phyloP scores from a whole-genome alignment of 1,139 yeast species.

The Protomyces arabidopsidicola region DNA sequence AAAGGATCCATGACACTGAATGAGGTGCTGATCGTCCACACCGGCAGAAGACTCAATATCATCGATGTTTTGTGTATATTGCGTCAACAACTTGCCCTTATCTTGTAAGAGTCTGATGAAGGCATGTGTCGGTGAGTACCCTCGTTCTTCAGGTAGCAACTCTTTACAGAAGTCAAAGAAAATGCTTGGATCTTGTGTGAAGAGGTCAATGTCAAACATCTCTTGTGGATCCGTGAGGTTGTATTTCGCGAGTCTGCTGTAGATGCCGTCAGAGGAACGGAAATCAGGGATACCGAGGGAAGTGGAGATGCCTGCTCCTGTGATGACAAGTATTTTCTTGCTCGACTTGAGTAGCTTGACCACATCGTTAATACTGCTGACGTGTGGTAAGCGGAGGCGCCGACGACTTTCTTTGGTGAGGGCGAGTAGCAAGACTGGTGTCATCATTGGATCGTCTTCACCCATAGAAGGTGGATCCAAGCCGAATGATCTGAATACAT shows the following conservation, averaged over 20 bases:
- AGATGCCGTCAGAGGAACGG: conserved; percentile 83
- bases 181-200: conserved; percentile 67
- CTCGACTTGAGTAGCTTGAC: conserved; percentile 52
- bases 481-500: not conserved
- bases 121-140: conserved; percentile 76
- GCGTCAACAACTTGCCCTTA: conserved; percentile 72
- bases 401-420: conserved; percentile 11
- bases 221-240: conserved; percentile 91
- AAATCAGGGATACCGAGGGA: conserved; percentile 92
- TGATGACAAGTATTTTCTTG: conserved; percentile 65
- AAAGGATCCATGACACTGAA: conserved; percentile 96
- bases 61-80: conserved; percentile 93
- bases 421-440: conserved; percentile 13
- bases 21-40: conserved; percentile 59
- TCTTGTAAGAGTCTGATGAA: conserved; percentile 72
- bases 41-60: conserved; percentile 86
- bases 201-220: conserved; percentile 74
- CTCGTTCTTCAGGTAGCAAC: conserved; percentile 59
- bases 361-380: conserved; percentile 59
- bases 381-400: conserved; percentile 36
- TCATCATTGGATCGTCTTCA: not conserved
- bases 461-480: not conserved
- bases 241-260: conserved; percentile 59
- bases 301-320: conserved; percentile 96
- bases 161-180: conserved; percentile 85